Evolutionary conservation across 805 yeast genomes (phyloP).

Genomic region (Myxozyma monticola): DNA sequence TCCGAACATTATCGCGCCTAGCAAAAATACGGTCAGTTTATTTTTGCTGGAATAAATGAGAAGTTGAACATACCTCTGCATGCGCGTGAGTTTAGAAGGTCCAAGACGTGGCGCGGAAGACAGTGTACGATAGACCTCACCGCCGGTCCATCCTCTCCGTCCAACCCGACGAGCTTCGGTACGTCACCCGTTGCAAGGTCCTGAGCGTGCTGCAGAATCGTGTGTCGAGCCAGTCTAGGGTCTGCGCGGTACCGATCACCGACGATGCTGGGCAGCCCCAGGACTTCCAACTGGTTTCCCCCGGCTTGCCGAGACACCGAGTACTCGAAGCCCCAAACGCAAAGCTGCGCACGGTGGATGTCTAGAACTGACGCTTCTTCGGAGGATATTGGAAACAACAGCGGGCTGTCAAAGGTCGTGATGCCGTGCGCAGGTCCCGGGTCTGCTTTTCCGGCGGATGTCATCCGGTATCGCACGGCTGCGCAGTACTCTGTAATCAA

Average conservation of each 20-base stretch:
- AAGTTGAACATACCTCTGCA: conserved; percentile 26
- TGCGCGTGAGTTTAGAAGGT: conserved; percentile 48
- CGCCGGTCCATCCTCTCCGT: background rate
- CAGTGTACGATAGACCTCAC: background rate
- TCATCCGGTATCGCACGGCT: conserved; percentile 1
- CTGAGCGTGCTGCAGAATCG: conserved; percentile 12
- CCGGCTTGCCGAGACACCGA: no score
- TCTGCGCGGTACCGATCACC: conserved; percentile 36
- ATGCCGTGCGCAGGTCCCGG: no score
- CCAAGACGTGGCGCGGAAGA: conserved; percentile 37
- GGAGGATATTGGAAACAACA: no score
- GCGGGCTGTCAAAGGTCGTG: no score
- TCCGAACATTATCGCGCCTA: conserved; percentile 70
- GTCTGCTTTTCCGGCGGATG: no score
- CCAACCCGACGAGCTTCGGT: background rate
- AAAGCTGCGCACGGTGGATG: no score
- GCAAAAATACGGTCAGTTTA: no score
- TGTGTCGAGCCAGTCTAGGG: conserved; percentile 5
- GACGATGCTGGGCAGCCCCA: conserved; percentile 50
- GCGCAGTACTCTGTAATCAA: conserved; percentile 44
- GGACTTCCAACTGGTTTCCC: conserved; percentile 39
- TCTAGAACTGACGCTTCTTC: no score
- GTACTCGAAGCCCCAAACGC: no score
- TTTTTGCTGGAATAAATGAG: no score
- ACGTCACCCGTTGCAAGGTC: conserved; percentile 11